A percentile compares a stretch with the other conserved stretches of the same genome.
Conservation (phyloP, 345 rosid species). For the Eutrema yunnanense region DNA sequence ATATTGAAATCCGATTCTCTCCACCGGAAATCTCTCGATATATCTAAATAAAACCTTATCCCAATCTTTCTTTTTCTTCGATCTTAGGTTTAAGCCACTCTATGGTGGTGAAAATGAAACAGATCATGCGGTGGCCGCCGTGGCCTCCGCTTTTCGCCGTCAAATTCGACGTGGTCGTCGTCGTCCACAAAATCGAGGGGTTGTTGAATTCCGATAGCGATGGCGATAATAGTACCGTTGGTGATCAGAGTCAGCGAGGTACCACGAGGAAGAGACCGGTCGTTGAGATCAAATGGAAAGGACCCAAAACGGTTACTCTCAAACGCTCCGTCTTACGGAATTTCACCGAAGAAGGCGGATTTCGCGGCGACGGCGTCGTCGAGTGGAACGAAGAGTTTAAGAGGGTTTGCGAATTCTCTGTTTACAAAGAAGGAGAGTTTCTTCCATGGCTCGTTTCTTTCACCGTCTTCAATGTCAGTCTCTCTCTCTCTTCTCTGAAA, state of each 20-base stretch:
- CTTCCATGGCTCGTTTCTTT: conserved; percentile 50
- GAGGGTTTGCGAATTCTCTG: conserved; percentile 43
- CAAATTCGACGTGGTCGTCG: conserved; percentile 39
- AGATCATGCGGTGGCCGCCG: conserved; percentile 49
- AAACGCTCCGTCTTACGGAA: conserved; percentile 32
- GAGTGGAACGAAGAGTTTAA: conserved; percentile 63
- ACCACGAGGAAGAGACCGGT: conserved; percentile 33
- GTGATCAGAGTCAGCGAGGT: conserved; percentile 4
- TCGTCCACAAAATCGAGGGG: conserved; percentile 36
- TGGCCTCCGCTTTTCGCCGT: conserved; percentile 45
- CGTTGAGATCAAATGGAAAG: conserved; percentile 57
- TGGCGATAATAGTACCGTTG: neutral
- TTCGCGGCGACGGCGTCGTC: conserved; percentile 40
- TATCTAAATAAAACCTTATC: neutral
- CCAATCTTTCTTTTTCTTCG: neutral
- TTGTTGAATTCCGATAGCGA: conserved; percentile 23
- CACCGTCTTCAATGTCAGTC: conserved; percentile 46
- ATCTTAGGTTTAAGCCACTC: neutral
- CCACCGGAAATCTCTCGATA: neutral
- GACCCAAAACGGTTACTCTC: conserved; percentile 36
- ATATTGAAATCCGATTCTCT: conserved; percentile 1
- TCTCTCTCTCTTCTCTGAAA: neutral
- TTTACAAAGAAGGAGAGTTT: conserved; percentile 34
- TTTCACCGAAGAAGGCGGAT: conserved; percentile 42
- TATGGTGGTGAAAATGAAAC: conserved; percentile 45